These are phyloP conservation scores for Rhodotorula sp. DNA, from an alignment of 1,284 basidiomycete species.

Conservation along the genomic window DNA sequence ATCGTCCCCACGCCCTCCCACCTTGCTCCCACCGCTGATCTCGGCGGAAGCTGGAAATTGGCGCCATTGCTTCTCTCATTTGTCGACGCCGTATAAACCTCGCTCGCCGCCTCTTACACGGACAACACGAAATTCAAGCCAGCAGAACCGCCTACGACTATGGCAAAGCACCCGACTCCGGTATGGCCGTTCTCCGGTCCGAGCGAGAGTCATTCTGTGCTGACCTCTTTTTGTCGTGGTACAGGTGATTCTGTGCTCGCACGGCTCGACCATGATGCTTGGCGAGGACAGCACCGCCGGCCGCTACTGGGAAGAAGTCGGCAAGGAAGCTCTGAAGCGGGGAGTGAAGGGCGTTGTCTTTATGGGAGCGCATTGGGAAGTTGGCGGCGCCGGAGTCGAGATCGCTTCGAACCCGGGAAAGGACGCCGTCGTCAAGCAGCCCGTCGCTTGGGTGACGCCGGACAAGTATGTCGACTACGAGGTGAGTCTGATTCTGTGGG, in stretches of 20 bases:
- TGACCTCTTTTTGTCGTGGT: no score
- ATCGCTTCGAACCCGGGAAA: constrained; percentile 35
- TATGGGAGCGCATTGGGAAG: constrained; percentile 45
- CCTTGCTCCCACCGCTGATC: no score
- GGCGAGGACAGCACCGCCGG: constrained; percentile 41
- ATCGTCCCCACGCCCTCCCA: no score
- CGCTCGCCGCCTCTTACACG: no score
- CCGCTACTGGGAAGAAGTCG: constrained; percentile 39
- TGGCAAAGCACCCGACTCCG: constrained; percentile 1
- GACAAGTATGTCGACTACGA: constrained; percentile 40
- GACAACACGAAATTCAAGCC: no score
- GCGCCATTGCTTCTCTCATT: no score
- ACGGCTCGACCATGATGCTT: constrained; percentile 45
- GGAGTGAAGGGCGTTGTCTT: constrained; percentile 42
- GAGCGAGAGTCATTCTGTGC: neutral
- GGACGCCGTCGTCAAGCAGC: constrained; percentile 38
- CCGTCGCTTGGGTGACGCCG: constrained; percentile 43
- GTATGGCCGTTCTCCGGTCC: neutral
- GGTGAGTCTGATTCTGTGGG: neutral
- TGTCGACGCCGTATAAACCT: no score
- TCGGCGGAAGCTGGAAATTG: no score
- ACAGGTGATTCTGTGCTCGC: constrained; percentile 21
- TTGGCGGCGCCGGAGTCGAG: constrained; percentile 32
- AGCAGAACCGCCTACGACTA: neutral
- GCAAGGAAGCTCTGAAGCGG: constrained; percentile 35